These are phyloP conservation scores for Dactylonectria macrodidyma DNA, from an alignment of 2,329 filamentous ascomycete genomes.

Conservation along the genomic window DNA sequence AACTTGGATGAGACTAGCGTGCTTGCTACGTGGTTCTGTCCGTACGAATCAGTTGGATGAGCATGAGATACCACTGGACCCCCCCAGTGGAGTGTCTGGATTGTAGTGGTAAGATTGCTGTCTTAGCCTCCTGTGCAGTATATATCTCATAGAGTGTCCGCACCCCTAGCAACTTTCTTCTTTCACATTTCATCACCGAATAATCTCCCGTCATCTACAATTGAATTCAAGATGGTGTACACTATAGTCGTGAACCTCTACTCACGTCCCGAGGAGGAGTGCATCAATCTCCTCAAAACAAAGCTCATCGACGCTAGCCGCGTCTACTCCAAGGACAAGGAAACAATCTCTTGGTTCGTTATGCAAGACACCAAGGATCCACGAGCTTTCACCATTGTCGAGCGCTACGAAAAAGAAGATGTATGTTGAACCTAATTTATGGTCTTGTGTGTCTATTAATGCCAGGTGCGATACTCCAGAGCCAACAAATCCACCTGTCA, in stretches of 20 bases:
- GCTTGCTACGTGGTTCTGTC: background rate
- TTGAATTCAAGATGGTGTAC: slow-evolving; percentile 70
- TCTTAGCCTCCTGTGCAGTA: background rate
- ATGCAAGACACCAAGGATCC: slow-evolving; percentile 81
- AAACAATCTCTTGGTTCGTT: slow-evolving; percentile 81
- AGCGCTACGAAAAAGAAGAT: slow-evolving; percentile 80
- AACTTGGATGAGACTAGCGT: background rate
- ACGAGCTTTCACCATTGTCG: slow-evolving; percentile 81
- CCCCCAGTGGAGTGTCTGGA: background rate
- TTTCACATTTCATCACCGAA: background rate
- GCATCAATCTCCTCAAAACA: slow-evolving; percentile 76
- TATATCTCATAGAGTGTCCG: background rate
- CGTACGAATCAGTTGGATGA: background rate
- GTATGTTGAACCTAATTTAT: slow-evolving; percentile 52
- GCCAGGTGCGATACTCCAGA: slow-evolving; percentile 49
- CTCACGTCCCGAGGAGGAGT: slow-evolving; percentile 75
- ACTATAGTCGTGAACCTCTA: slow-evolving; percentile 79
- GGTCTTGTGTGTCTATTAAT: slow-evolving; percentile 13
- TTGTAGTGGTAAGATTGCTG: too few species aligned
- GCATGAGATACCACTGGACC: background rate
- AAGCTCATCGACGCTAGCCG: slow-evolving; percentile 83
- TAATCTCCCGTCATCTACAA: background rate
- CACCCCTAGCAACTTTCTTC: background rate
- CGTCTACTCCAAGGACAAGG: slow-evolving; percentile 80
- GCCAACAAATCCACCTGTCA: slow-evolving; percentile 74